Evolutionary conservation across 73 alveolate genomes (phyloP), one percentile per base, ranked within the genome.

Genomic region (Urostyla sp.): DNA sequence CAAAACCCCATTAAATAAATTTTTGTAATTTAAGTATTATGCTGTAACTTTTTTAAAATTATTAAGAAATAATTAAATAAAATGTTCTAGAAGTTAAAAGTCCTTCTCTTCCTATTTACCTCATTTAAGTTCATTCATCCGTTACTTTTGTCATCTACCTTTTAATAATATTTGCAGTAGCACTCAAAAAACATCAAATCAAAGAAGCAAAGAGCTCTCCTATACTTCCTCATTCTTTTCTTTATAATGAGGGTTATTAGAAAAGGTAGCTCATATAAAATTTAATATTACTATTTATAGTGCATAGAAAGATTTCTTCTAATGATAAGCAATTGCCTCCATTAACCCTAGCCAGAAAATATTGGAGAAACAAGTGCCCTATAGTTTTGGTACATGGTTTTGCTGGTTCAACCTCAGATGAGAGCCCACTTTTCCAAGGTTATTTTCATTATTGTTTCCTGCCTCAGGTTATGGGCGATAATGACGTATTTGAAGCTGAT

Each of bases 321-420:
- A 34, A 34, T 46, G 46, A 49, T 38, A 32, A 63, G 45, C 69
- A 30, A 21, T 3, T 66, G 18, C 69, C n/a, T n/a, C n/a, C n/a
- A n/a, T n/a, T n/a, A n/a, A n/a, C n/a, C n/a, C n/a, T n/a, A n/a
- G n/a, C 77, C 34, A 66, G 43, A 24, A 56, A 80, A 43, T 11
- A 28, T n/a, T 67, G 90, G 75, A 80, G 72, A 38, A 80, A 80
- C 28, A 40, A 63, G 26, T 67, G 36, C 38, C 90, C 90, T 3
- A 61, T 80, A 7, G 58, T 80, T 20, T 37, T 80, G 28, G 90
- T 80, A 1, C 90, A 80, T 63, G 90, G 90, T 15, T 28, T 54
- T 36, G 72, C 80, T 10, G 90, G 90, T 0, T 35, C 28, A 37
- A 58, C 80, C 11, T 7, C 69, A 21, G 90, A 80, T 27, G 45